Conservation (phyloP, 2,329 filamentous ascomycete genomes). For the Penicillium sp. region DNA sequence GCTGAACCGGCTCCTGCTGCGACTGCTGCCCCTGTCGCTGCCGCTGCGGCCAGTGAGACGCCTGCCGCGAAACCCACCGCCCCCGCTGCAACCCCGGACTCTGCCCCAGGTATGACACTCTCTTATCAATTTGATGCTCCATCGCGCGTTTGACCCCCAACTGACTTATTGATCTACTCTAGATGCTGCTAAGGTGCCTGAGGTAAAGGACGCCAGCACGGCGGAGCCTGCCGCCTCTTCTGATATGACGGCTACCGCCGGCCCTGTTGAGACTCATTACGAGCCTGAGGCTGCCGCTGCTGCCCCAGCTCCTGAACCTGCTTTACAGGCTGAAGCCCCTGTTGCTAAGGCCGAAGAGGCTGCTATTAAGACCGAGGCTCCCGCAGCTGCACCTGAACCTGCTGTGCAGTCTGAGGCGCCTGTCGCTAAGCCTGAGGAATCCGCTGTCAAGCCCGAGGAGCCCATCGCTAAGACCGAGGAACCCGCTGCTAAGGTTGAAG, state of each 20-base stretch:
- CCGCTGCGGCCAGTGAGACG: neutral
- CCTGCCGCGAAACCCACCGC: neutral
- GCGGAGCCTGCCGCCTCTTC: neutral
- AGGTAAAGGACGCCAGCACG: neutral
- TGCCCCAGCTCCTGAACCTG: neutral
- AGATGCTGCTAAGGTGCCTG: neutral
- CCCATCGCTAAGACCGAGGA: neutral
- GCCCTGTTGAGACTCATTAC: neutral
- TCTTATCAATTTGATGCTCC: neutral
- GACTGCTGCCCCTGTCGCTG: neutral
- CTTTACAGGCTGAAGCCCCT: neutral
- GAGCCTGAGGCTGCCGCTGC: neutral
- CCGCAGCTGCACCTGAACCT: neutral
- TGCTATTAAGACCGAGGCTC: neutral
- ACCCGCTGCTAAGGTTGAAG: neutral
- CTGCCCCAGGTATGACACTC: constrained; percentile 1
- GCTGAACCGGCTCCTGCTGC: neutral
- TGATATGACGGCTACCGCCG: constrained; percentile 1
- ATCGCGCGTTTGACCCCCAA: neutral
- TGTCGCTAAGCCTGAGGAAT: neutral
- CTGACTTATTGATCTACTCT: neutral
- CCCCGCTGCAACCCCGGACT: constrained; percentile 1
- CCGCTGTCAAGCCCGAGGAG: neutral
- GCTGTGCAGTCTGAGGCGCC: neutral
- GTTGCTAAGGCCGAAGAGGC: neutral